Percentiles rank a stretch among this genome's conserved stretches.
These are phyloP conservation scores for Zalaria sp. DNA, from an alignment of 2,329 filamentous ascomycete species.

Conservation along the genomic window DNA sequence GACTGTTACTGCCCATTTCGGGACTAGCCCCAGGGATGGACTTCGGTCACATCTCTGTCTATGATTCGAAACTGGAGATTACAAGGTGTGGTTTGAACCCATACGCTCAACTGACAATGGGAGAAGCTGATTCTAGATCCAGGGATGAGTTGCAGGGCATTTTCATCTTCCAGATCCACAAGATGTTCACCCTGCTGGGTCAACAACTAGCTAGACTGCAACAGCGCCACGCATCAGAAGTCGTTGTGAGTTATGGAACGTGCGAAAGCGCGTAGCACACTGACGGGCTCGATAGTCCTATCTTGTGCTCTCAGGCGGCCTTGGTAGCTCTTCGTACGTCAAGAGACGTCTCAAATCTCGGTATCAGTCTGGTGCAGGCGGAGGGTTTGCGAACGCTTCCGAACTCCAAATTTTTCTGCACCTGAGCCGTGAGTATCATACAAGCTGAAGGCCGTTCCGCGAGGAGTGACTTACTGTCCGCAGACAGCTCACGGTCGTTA, in stretches of 20 bases:
- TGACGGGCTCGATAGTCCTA: constrained; percentile 8
- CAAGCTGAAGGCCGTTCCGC: not conserved
- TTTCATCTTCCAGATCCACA: constrained; percentile 22
- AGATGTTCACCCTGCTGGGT: constrained; percentile 21
- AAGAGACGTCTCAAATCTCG: constrained; percentile 19
- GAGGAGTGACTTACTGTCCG: constrained; percentile 5
- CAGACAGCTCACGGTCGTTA: constrained; percentile 10
- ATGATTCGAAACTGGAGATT: constrained; percentile 20
- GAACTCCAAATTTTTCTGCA: not conserved
- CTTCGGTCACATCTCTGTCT: constrained; percentile 17
- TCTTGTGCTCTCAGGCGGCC: constrained; percentile 28
- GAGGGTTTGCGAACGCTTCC: constrained; percentile 2
- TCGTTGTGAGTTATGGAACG: constrained; percentile 9
- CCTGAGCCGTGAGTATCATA: not conserved
- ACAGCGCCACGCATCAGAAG: constrained; percentile 15
- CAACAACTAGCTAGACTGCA: constrained; percentile 17
- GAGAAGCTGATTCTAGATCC: constrained; percentile 2
- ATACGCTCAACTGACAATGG: constrained; percentile 4
- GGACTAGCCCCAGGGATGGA: constrained; percentile 17
- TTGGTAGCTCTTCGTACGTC: constrained; percentile 29
- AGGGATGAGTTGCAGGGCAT: constrained; percentile 18
- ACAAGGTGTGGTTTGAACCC: constrained; percentile 7
- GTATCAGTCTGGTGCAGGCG: constrained; percentile 14
- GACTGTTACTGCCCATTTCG: constrained; percentile 14
- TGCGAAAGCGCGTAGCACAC: not conserved